Conservation (phyloP, 176 grass and related monocot genomes). For the Ampelocalamus luodianensis region DNA sequence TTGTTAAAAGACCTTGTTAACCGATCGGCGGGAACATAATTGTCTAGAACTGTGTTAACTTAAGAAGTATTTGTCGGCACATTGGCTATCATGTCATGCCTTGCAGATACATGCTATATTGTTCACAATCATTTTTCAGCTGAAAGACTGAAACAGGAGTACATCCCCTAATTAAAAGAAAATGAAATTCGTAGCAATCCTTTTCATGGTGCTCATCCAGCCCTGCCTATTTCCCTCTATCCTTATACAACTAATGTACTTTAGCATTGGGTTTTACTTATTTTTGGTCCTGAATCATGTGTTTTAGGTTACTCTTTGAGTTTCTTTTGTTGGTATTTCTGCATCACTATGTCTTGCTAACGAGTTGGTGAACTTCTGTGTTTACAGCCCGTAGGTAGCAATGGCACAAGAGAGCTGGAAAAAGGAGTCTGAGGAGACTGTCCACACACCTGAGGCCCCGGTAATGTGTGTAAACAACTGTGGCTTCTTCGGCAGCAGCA, state of each 20-base stretch:
- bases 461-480: constrained; percentile 80
- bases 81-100: not conserved
- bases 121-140: not conserved
- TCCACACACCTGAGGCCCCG: constrained; percentile 60
- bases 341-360: not conserved
- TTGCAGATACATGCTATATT: not conserved
- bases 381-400: constrained; percentile 23
- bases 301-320: not conserved
- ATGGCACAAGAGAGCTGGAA: constrained; percentile 96
- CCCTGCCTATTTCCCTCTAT: not conserved
- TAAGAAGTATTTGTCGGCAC: not conserved
- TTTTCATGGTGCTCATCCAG: not conserved
- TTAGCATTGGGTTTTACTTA: not conserved
- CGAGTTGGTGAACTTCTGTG: not conserved
- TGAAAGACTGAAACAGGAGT: not conserved
- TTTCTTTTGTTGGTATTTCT: not conserved
- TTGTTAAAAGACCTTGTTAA: not conserved
- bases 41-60: not conserved
- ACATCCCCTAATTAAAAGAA: not conserved
- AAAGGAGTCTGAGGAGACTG: constrained; percentile 68
- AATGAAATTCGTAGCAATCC: not conserved
- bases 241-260: not conserved
- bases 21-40: not conserved
- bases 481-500: constrained; percentile 79
- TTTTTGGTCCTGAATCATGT: not conserved